phyloP scores from a whole-genome alignment of 306 rosid species.

The Alnus glutinosa region DNA sequence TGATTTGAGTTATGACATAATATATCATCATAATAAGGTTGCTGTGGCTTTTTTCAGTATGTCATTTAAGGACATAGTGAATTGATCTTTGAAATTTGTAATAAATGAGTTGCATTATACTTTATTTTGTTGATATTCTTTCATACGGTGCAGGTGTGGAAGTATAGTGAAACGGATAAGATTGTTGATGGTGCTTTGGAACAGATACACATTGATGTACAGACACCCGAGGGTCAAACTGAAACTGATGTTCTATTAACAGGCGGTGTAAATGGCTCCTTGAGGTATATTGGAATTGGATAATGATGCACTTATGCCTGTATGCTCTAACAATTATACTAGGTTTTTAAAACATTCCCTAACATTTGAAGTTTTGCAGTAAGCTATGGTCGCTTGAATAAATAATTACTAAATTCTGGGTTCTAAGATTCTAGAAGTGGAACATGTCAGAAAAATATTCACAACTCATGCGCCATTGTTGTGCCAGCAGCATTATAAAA shows the following conservation, averaged over 20 bases:
- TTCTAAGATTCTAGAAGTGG: neutral
- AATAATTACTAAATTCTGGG: neutral
- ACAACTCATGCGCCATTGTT: neutral
- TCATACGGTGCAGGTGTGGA: constrained; percentile 69
- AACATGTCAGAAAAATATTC: neutral
- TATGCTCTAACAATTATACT: neutral
- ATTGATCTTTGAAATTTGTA: neutral
- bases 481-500: neutral
- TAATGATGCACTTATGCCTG: constrained; percentile 8
- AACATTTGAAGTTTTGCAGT: constrained; percentile 9
- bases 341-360: constrained; percentile 8
- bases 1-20: neutral
- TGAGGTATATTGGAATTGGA: constrained; percentile 52
- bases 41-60: neutral
- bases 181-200: constrained; percentile 65
- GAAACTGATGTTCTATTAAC: constrained; percentile 54
- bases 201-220: constrained; percentile 52
- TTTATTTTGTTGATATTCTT: constrained; percentile 10
- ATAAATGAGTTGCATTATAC: neutral
- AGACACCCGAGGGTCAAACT: constrained; percentile 57
- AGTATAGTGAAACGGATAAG: constrained; percentile 48
- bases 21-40: neutral
- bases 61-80: neutral
- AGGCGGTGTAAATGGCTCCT: constrained; percentile 56
- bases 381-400: neutral